Conservation (phyloP, 352 stramenopile species). For the Plasmopara muralis region DNA sequence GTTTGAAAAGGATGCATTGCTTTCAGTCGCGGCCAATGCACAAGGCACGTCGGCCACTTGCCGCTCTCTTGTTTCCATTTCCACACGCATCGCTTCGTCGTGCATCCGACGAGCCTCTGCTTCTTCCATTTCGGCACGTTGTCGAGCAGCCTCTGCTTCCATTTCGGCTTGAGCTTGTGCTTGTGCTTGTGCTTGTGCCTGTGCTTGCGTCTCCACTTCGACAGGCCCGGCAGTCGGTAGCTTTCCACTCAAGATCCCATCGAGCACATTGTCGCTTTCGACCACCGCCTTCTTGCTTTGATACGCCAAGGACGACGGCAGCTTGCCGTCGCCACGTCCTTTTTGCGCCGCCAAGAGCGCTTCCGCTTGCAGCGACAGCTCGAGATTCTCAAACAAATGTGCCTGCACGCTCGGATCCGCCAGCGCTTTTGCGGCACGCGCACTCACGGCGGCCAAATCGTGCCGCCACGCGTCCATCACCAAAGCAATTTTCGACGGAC, state of each 20-base stretch:
- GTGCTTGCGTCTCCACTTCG: constrained; percentile 22
- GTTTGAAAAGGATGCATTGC: too few species aligned
- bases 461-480: constrained; percentile 96
- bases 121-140: constrained; percentile 24
- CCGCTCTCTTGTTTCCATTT: constrained; percentile 9
- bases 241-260: constrained; percentile 35
- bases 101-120: constrained; percentile 22
- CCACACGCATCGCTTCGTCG: constrained; percentile 18
- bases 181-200: constrained; percentile 19
- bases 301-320: constrained; percentile 66
- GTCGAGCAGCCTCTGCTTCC: constrained; percentile 19
- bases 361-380: constrained; percentile 93
- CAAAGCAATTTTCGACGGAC: constrained; percentile 92
- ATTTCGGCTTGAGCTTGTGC: constrained; percentile 27
- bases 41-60: constrained; percentile 14
- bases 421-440: constrained; percentile 91
- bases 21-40: constrained; percentile 24
- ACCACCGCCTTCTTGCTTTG: constrained; percentile 53
- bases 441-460: constrained; percentile 81
- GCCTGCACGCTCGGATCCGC: constrained; percentile 89
- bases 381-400: constrained; percentile 94
- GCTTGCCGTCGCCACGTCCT: constrained; percentile 38
- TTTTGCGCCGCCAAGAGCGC: constrained; percentile 81
- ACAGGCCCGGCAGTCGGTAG: constrained; percentile 15
- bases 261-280: constrained; percentile 54